These are phyloP conservation scores for Globisporangium takayamanum DNA, from an alignment of 352 stramenopile genomes.

Conservation along the genomic window DNA sequence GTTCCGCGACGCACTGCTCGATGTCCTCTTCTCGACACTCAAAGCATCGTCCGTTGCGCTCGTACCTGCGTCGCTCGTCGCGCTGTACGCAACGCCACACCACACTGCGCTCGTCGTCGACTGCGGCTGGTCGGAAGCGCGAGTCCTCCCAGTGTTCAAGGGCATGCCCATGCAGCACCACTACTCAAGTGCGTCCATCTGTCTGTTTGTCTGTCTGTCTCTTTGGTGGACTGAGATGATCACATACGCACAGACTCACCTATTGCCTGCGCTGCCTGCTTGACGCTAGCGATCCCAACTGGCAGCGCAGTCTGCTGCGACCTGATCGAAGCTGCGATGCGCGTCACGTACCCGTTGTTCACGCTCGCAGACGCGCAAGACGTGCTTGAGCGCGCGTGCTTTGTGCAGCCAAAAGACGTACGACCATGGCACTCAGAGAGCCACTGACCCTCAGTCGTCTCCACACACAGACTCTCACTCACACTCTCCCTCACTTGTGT, in stretches of 20 bases:
- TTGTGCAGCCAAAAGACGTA: constrained; percentile 39
- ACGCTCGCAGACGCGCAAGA: constrained; percentile 37
- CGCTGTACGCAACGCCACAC: constrained; percentile 66
- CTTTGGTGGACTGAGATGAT: background rate
- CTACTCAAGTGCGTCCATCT: constrained; percentile 42
- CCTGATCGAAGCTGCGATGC: constrained; percentile 25
- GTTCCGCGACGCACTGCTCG: constrained; percentile 57
- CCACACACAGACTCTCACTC: background rate
- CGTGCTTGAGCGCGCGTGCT: constrained; percentile 70
- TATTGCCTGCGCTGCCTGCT: no score
- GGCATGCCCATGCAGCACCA: constrained; percentile 67
- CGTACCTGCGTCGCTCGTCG: constrained; percentile 53
- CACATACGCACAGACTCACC: background rate
- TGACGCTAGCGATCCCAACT: constrained; percentile 29
- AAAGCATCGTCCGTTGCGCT: constrained; percentile 63
- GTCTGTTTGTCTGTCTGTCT: background rate
- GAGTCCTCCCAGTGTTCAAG: constrained; percentile 75
- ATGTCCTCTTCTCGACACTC: constrained; percentile 53
- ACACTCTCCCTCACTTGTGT: background rate
- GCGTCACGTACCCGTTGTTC: constrained; percentile 9
- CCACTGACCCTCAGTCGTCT: background rate
- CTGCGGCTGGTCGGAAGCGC: constrained; percentile 68
- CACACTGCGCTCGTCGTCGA: constrained; percentile 77
- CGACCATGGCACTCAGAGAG: constrained; percentile 12
- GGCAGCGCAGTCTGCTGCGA: constrained; percentile 44